Evolutionary conservation across 306 rosid genomes (phyloP).

Genomic region (Medicago truncatula): MtrunA17r5.0-ANR NC_053045.1:55078001-55078500

Average conservation of each 20-base stretch:
- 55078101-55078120: conserved; percentile 42
- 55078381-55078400: conserved; percentile 37
- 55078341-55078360: conserved; percentile 23
- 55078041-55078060: conserved; percentile 43
- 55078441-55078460: conserved; percentile 42
- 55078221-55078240: conserved; percentile 38
- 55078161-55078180: conserved; percentile 43
- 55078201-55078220: neutral
- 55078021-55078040: conserved; percentile 20
- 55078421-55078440: conserved; percentile 32
- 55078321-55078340: conserved; percentile 30
- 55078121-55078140: conserved; percentile 43
- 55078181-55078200: neutral
- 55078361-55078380: conserved; percentile 22
- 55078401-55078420: conserved; percentile 43
- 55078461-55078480: conserved; percentile 38
- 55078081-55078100: conserved; percentile 28
- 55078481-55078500: conserved; percentile 46
- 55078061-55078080: neutral
- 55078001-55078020: conserved; percentile 45
- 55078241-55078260: conserved; percentile 43
- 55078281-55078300: conserved; percentile 32
- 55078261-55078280: conserved; percentile 28
- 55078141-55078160: conserved; percentile 31
- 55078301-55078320: conserved; percentile 38